Percentiles rank a stretch among this genome's conserved stretches.
Evolutionary conservation across 2,329 filamentous ascomycete species (phyloP).

Genomic region (Monosporascus ibericus): DNA sequence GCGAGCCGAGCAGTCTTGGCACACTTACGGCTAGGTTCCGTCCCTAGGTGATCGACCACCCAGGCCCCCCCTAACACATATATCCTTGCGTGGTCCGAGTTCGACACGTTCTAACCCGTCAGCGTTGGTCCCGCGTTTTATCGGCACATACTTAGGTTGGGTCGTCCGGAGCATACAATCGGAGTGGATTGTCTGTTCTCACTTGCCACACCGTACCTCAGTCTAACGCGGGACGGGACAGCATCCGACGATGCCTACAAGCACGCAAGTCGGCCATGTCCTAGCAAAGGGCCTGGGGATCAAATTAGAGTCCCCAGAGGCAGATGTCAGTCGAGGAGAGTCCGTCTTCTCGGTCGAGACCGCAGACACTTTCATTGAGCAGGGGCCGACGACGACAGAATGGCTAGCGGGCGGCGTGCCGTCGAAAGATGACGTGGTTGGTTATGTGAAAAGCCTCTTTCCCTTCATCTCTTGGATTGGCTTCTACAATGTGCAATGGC

Average conservation of each 20-base stretch:
- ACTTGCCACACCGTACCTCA: not conserved
- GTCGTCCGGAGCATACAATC: not conserved
- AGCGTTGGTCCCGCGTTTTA: not conserved
- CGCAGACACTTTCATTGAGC: slow-evolving; percentile 74
- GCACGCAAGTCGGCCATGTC: slow-evolving; percentile 59
- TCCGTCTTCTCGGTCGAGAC: slow-evolving; percentile 70
- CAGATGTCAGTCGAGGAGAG: slow-evolving; percentile 68
- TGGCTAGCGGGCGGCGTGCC: slow-evolving; percentile 65
- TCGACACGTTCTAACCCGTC: not conserved
- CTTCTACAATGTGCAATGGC: slow-evolving; percentile 85
- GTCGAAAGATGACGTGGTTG: slow-evolving; percentile 40
- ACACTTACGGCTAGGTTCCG: not conserved
- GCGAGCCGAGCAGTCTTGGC: not conserved
- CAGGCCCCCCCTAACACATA: not conserved
- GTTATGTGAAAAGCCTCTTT: slow-evolving; percentile 69
- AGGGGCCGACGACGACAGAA: slow-evolving; percentile 68
- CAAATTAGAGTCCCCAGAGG: slow-evolving; percentile 67
- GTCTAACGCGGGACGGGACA: not conserved
- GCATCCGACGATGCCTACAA: slow-evolving; percentile 29
- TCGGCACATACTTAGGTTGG: not conserved
- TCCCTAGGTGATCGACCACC: not conserved
- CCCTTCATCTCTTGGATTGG: slow-evolving; percentile 87
- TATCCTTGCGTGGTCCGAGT: not conserved
- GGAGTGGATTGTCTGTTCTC: not conserved
- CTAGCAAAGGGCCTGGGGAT: slow-evolving; percentile 79